Evolutionary conservation across 306 rosid species (phyloP), one percentile per base, ranked within the genome.

Genomic region (Citrullus mucosospermus): DNA sequence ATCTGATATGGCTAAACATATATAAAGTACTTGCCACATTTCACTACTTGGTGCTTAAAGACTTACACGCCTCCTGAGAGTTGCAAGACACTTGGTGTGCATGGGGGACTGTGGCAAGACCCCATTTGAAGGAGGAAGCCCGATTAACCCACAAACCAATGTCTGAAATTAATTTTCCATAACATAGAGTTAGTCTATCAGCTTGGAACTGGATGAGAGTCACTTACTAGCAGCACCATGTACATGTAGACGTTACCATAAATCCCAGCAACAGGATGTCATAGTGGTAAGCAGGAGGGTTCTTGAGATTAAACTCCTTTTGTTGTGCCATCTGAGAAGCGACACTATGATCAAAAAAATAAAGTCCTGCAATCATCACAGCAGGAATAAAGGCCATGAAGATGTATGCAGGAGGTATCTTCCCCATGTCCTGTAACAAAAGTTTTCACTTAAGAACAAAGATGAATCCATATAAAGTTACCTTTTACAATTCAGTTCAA

Each of bases 81-180:
- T 88, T 67, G 96, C 89, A 10, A 94, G 96, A 87, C 96, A 92
- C 85, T 90, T 92, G 25, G 97, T 87, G 87, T 94, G 98, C 98
- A 94, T 89, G 39, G 98, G 98, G 17, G 98, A 89, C 83, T 94
- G 98, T 38, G 98, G 98, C 48, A 94, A 80, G 71, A 92, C 98
- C 54, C 98, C 98, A 78, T 94, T 94, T 28, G 96, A 90, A 81
- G 97, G 97, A 53, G 98, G 97, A 36, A 94, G 78, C 34, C 97
- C 98, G 73, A 94, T 63, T 76, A 94, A 82, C 56, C 97, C 98
- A 73, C 96, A 94, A 72, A 94, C 89, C 83, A 93, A 82, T 9
- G 97, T 91, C 98, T 93, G 83, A 51, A 67, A 70, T 53, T 46
- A 81, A 34, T 82, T 70, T 70, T 46, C 85, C 74, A 76, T 69